Evolutionary conservation across 257 asterid species (phyloP).

Genomic region (Lycium ferocissimum): DNA sequence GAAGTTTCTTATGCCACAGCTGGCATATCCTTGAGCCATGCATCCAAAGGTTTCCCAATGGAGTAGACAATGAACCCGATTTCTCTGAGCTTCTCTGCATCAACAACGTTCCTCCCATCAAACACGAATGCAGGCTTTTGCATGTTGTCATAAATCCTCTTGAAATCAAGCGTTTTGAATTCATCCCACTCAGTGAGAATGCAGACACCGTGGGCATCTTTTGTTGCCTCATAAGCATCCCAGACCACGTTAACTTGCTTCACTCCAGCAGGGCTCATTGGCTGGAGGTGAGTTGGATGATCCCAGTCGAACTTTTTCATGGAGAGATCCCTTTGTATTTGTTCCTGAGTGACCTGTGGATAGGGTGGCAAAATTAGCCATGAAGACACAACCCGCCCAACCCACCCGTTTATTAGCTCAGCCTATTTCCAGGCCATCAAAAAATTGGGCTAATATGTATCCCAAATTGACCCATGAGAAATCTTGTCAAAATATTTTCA

Average conservation of each 20-base stretch:
- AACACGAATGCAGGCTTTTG: slow-evolving; percentile 50
- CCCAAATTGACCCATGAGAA: no score
- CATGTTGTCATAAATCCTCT: slow-evolving; percentile 44
- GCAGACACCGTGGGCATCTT: slow-evolving; percentile 49
- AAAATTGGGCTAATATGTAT: no score
- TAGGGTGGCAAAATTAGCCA: neutral
- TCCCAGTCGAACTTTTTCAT: slow-evolving; percentile 61
- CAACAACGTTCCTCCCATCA: slow-evolving; percentile 46
- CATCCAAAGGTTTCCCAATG: slow-evolving; percentile 52
- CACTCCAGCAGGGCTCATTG: slow-evolving; percentile 33
- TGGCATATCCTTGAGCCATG: slow-evolving; percentile 54
- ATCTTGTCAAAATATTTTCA: no score
- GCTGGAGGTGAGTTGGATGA: slow-evolving; percentile 47
- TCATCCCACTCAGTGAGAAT: slow-evolving; percentile 53
- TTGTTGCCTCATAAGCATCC: slow-evolving; percentile 49
- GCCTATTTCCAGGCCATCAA: no score
- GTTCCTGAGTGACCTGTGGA: slow-evolving; percentile 55
- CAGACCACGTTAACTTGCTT: slow-evolving; percentile 42
- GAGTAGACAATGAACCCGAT: slow-evolving; percentile 51
- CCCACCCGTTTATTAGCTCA: no score
- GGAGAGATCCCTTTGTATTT: slow-evolving; percentile 50
- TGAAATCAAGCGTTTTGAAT: slow-evolving; percentile 44
- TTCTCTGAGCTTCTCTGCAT: slow-evolving; percentile 42
- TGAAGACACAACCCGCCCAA: no score
- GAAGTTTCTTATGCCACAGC: slow-evolving; percentile 37